phyloP scores from a whole-genome alignment of 129 eudicot genomes.

The Helianthus annuus region HanXRQr2.0-SUNRISE NC_035433.2:59675017-59675516 shows the following conservation, averaged over 20 bases:
- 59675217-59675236: neutral
- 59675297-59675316: conserved; percentile 67
- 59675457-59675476: neutral
- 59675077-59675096: too few species aligned
- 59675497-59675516: conserved; percentile 65
- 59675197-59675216: too few species aligned
- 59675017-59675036: too few species aligned
- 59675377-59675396: conserved; percentile 89
- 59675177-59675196: too few species aligned
- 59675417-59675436: neutral
- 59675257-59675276: conserved; percentile 24
- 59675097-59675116: too few species aligned
- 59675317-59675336: conserved; percentile 75
- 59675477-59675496: conserved; percentile 55
- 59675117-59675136: too few species aligned
- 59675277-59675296: conserved; percentile 58
- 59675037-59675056: too few species aligned
- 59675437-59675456: conserved; percentile 12
- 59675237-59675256: neutral
- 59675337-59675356: conserved; percentile 78
- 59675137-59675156: too few species aligned
- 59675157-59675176: too few species aligned
- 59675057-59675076: too few species aligned
- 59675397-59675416: conserved; percentile 56
- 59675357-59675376: conserved; percentile 77